Conservation (phyloP, 345 rosid species). For the Eucalyptus shirleyi region DNA sequence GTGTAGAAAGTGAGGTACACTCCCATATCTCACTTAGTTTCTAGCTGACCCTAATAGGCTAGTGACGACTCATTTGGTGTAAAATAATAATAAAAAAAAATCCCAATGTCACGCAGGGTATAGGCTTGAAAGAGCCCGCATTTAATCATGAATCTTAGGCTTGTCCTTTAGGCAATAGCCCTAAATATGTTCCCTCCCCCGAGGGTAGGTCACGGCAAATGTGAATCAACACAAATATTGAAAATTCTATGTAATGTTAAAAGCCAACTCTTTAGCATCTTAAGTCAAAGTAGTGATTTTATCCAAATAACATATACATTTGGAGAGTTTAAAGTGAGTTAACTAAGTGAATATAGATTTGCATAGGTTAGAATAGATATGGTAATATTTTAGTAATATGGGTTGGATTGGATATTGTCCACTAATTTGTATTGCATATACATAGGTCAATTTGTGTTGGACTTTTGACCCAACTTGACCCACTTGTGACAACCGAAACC, state of each 20-base stretch:
- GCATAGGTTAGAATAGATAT: not conserved
- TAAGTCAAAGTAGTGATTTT: not conserved
- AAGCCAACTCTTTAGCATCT: not conserved
- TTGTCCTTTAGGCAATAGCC: too few species aligned
- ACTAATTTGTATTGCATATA: not conserved
- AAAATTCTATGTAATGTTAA: not conserved
- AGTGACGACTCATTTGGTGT: too few species aligned
- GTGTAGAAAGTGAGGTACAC: too few species aligned
- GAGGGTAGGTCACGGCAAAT: too few species aligned
- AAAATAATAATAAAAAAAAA: too few species aligned
- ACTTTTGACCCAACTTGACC: not conserved
- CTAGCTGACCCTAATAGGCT: too few species aligned
- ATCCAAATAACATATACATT: not conserved
- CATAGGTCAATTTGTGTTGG: not conserved
- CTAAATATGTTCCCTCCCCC: too few species aligned
- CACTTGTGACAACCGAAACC: accelerated
- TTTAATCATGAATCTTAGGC: too few species aligned
- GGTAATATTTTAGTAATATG: not conserved
- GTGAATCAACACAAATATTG: not conserved
- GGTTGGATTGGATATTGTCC: not conserved
- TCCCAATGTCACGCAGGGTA: too few species aligned
- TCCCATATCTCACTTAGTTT: too few species aligned
- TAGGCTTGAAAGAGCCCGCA: too few species aligned
- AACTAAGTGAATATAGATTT: too few species aligned
- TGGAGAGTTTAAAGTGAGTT: not conserved